Base-by-base conservation (phyloP, 352 stramenopile species). In the Globisporangium takayamanum region DNA sequence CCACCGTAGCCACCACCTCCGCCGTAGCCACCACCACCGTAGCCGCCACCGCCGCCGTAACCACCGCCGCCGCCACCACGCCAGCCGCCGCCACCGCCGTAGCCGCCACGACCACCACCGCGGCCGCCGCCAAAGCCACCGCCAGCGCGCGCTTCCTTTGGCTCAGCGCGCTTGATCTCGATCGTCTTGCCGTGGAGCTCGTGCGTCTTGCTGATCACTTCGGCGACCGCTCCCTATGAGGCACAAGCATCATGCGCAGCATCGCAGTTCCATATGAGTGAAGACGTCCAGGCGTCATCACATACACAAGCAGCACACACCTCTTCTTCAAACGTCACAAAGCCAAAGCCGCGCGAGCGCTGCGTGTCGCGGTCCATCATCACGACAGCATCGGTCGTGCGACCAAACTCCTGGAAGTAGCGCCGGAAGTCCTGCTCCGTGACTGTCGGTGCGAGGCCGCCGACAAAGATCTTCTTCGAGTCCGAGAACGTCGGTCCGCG, bases 361-460 rank as follows among this genome's bases (percentile, higher is more conserved):
- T 96, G 78, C 14, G 92, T 97, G 47, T 97, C 84, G 30, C 90
- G 86, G 66, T 98, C 91, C 57, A 96, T 91, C 91, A 97, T 97
- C 52, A 98, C 89, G 30, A 97, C 84, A 0, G 89, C 87, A 58
- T 97, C 88, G 30, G 84, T 94, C 58, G 97, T 94, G 60, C 77
- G 83, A 59, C 92, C 92, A 62, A 81, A 98, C 57, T 89, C 79
- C 57, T 95, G 84, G 58, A 98, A 98, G 73, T 98, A 97, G 58
- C 81, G 68, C 45, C 84, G 76, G 68, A 98, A 97, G 59, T 97
- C 89, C 53, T 94, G 82, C 64, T 97, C 90, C 18, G 73, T 81
- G 45, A 97, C 86, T 4, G 88, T 85, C 16, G 85, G 76, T 20
- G 86, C 78, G 41, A 98, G 67, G 22, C 92, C 92, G 30, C 92